Evolutionary conservation across 352 stramenopile genomes (phyloP), one percentile per base, ranked within the genome.

Genomic region (Phytophthora pluvialis): DNA sequence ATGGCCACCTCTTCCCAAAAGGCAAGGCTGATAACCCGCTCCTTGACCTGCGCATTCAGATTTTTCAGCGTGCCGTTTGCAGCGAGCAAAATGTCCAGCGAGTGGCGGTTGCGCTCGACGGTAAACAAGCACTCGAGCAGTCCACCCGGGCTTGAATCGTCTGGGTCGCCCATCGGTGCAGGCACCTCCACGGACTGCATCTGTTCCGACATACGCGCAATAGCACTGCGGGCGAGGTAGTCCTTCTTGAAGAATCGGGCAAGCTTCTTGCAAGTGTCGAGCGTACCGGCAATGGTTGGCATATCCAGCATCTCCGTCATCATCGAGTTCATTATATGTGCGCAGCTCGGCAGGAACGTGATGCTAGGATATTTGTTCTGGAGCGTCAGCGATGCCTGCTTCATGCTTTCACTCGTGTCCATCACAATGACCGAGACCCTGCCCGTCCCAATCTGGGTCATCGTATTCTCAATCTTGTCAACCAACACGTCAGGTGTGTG

Each of bases 301-400:
- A 86, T 58, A 11, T 55, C 63, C 13, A 93, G 64, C 44, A 90
- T 83, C 32, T 90, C 81, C n/a, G 31, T 49, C 53, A 90, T 72
- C 77, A 90, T 88, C 16, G 61, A 60, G 39, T 62, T 73, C 73
- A 89, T 90, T 18, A 76, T 73, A 39, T 90, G 74, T 13, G 73
- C 67, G 42, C 83, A 90, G 49, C 80, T 89, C 10, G 80, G 76
- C 11, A 93, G 58, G 45, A 93, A 88, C 11, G 81, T 88, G 45
- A 89, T 77, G 40, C 64, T 53, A 12, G 80, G 78, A 53, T 84
- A 89, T 61, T 90, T 90, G 58, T 46, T 64, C 25, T 85, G 59
- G 4, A 93, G 72, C 42, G 64, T 51, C 29, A 78, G 28, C 12
- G 69, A 60, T 1, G 76, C 80, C 43, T 90, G 73, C 57, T 81